Evolutionary conservation across 176 grass and related monocot species (phyloP).

Genomic region (Rhynchospora breviuscula): DNA sequence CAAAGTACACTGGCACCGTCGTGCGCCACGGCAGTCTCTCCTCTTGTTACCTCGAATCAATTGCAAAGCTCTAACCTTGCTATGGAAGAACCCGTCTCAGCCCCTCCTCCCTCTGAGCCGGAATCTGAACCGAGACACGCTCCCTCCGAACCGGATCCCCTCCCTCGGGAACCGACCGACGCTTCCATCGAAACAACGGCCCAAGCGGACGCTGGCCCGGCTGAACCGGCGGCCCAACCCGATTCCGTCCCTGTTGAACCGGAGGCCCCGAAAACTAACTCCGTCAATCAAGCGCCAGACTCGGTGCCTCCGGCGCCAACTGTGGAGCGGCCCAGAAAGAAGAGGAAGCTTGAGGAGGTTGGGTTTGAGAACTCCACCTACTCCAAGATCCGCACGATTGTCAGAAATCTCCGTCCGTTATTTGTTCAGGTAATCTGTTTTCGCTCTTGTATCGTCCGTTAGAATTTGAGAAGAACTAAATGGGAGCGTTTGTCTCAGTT

Average conservation of each 20-base stretch:
- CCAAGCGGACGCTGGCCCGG: not conserved
- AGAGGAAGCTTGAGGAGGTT: slow-evolving; percentile 31
- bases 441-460: not conserved
- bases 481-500: not conserved
- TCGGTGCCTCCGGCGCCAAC: not conserved
- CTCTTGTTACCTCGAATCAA: not conserved
- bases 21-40: not conserved
- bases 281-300: slow-evolving; percentile 12
- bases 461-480: not conserved
- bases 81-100: not conserved
- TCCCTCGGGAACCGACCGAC: not conserved
- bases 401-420: slow-evolving; percentile 34
- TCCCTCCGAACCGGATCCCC: not conserved
- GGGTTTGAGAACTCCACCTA: slow-evolving; percentile 33
- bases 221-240: not conserved
- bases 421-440: slow-evolving; percentile 33
- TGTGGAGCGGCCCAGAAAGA: slow-evolving; percentile 16
- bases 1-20: not conserved
- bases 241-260: not conserved
- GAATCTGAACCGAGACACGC: not conserved
- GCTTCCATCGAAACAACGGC: not conserved
- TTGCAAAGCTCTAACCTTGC: not conserved
- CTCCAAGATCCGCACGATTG: slow-evolving; percentile 33
- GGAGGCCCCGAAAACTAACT: slow-evolving; percentile 15
- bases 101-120: not conserved